Base-by-base conservation (phyloP, 176 grass and related monocot species). In the Tuctoria greenei region DNA sequence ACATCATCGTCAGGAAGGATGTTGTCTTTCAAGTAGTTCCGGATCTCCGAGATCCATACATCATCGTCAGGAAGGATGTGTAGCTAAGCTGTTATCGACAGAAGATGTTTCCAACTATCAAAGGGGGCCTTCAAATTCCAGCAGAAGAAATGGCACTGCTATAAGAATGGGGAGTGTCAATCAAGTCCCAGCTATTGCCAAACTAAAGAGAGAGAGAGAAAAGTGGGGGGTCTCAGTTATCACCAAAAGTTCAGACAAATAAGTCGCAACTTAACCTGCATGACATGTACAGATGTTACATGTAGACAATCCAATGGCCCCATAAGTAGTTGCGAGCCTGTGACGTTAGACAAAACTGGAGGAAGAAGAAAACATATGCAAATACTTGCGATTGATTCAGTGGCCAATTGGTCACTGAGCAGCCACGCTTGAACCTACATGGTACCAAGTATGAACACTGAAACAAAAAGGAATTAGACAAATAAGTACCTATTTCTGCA, bases 251-350 rank as follows among this genome's bases (percentile, higher is more conserved):
- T 44, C 14, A 17, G 14, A 51, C 3, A 69, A 50, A 41, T 0
- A 28, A 43, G 35, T 36, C 42, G 3, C 12, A 37, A 50, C 20
- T 23, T 9, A 51, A 77, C 65, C 14, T 0, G 5, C 14, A 75
- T 20, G 14, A 42, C 25, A 7, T 70, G 20, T 38, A 56, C 15
- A 1, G 8, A 1, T 61, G 35, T 37, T 65, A 44, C 61, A 65
- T 66, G 61, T 4, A 39, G 74, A 39, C 74, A 65, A 77, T 66
- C 45, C 20, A 64, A 64, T 64, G 43, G 18, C 54, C 12, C 21
- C 21, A 57, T 57, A 7, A 57, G 54, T 25, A 57, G 54, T 21
- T 54, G 50, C 12, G 54, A 57, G 21, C 9, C 54, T 57, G 54
- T 57, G 54, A 57, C 54, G 54, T 57, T 57, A 26, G 23, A 58